A percentile compares a stretch with the other conserved stretches of the same genome.
Conservation (phyloP, 2,329 filamentous ascomycete genomes). For the Nannizziopsis arthrosporioides region DNA sequence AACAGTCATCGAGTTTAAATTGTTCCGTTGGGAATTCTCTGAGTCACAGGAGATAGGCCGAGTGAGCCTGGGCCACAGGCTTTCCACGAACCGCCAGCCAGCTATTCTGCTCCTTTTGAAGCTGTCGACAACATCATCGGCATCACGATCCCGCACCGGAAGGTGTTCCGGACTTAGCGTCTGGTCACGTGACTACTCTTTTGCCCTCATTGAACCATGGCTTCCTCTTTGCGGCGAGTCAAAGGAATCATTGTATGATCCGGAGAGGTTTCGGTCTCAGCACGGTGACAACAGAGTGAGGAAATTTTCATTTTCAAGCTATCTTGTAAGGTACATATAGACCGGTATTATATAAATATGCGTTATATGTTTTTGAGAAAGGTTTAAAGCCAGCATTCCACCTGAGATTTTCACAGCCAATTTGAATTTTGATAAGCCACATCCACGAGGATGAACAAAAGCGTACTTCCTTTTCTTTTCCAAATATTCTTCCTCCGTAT, state of each 20-base stretch:
- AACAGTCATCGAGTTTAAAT: no score
- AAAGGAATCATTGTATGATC: no score
- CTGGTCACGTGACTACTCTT: neutral
- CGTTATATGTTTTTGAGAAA: neutral
- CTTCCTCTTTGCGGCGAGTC: no score
- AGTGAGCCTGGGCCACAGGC: neutral
- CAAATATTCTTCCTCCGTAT: neutral
- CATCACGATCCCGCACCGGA: neutral
- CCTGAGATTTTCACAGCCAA: neutral
- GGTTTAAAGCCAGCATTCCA: neutral
- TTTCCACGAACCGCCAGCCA: neutral
- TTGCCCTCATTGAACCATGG: no score
- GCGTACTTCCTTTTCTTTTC: no score
- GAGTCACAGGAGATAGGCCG: neutral
- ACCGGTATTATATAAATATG: neutral
- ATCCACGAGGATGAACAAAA: neutral
- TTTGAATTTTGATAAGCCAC: neutral
- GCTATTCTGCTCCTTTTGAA: neutral
- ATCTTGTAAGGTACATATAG: conserved; percentile 1
- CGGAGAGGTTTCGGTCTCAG: no score
- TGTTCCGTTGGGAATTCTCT: no score
- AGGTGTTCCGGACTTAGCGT: no score
- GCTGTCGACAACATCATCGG: neutral
- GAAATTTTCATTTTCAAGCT: no score
- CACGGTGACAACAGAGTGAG: no score